These are phyloP conservation scores for Friedmanniomyces simplex DNA, from an alignment of 495 filamentous ascomycete genomes.

Conservation along the genomic window DNA sequence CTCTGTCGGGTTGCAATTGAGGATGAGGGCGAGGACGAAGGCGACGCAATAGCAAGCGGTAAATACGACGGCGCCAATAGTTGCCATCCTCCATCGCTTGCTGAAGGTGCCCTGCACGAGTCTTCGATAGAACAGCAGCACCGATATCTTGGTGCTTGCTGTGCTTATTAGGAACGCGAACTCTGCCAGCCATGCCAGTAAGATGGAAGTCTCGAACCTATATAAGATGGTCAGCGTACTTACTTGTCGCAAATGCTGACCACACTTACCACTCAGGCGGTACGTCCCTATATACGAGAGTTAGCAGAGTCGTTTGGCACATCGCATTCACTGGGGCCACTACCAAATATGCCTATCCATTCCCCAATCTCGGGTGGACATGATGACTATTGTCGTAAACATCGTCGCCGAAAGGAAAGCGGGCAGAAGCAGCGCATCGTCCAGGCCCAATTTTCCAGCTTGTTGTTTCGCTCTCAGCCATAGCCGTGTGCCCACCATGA, in stretches of 20 bases:
- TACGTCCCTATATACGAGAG: slow-evolving; percentile 16
- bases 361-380: slow-evolving; percentile 10
- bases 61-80: slow-evolving; percentile 17
- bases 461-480: neutral
- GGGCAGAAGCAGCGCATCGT: slow-evolving; percentile 2
- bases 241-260: too few species aligned
- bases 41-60: slow-evolving; percentile 17
- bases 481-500: slow-evolving; percentile 1
- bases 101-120: slow-evolving; percentile 19
- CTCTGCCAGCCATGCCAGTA: slow-evolving; percentile 23
- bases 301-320: neutral
- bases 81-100: slow-evolving; percentile 13
- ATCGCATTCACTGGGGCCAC: too few species aligned
- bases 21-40: slow-evolving; percentile 16
- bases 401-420: slow-evolving; percentile 1
- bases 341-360: slow-evolving; percentile 26
- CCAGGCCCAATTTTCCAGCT: slow-evolving; percentile 3
- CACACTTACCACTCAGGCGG: neutral
- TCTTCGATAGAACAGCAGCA: slow-evolving; percentile 26
- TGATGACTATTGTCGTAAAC: slow-evolving; percentile 3
- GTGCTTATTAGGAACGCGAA: slow-evolving; percentile 23
- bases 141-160: slow-evolving; percentile 25
- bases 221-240: too few species aligned
- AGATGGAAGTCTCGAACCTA: neutral
- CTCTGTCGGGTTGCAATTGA: slow-evolving; percentile 22